These are phyloP conservation scores for Solanum gracilifrons DNA, from an alignment of 257 asterid genomes.

Conservation along the genomic window DNA sequence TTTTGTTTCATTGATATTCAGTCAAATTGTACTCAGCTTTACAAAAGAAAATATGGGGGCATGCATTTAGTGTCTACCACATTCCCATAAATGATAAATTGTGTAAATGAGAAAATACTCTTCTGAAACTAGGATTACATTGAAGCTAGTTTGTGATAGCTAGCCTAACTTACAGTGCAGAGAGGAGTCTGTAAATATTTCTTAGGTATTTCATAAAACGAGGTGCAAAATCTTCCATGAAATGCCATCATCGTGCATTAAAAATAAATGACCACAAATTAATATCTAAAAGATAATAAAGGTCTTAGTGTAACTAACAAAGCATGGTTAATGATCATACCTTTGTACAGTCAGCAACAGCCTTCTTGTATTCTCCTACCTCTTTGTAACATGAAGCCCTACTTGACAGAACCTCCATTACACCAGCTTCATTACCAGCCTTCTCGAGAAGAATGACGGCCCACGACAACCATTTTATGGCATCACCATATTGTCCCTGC, in stretches of 20 bases:
- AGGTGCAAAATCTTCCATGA: background rate
- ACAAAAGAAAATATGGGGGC: background rate
- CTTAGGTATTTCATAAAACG: background rate
- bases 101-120: background rate
- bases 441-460: slow-evolving; percentile 61
- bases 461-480: slow-evolving; percentile 86
- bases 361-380: slow-evolving; percentile 98
- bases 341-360: slow-evolving; percentile 98
- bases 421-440: slow-evolving; percentile 35
- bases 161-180: background rate
- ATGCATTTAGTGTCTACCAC: background rate
- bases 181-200: background rate
- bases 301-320: background rate
- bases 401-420: slow-evolving; percentile 37
- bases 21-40: background rate
- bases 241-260: background rate
- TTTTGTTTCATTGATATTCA: background rate
- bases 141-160: background rate
- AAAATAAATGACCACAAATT: background rate
- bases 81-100: background rate
- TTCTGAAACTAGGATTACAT: background rate
- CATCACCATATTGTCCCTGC: slow-evolving; percentile 93
- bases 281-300: background rate
- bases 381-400: slow-evolving; percentile 95
- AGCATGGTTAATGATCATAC: slow-evolving; percentile 17